phyloP scores from a whole-genome alignment of 768 basidiomycete genomes.

The Amanita thiersii region DNA sequence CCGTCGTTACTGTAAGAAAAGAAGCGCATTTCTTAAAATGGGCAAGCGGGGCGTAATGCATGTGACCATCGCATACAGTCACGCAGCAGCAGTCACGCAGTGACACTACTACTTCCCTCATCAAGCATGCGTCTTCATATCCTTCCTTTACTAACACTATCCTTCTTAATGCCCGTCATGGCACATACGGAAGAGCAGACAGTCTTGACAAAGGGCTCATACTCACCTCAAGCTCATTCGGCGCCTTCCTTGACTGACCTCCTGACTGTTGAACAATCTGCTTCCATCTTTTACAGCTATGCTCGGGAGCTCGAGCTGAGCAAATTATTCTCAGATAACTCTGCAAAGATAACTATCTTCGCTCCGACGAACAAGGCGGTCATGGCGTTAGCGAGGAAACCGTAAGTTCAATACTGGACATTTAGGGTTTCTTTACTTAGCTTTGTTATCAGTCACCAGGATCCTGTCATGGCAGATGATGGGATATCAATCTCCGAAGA shows the following conservation, averaged over 20 bases:
- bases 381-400: constrained; percentile 72
- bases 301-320: constrained; percentile 66
- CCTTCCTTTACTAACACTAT: constrained; percentile 1
- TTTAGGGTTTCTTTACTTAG: not conserved
- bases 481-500: constrained; percentile 54
- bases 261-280: constrained; percentile 65
- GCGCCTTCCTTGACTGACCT: constrained; percentile 65
- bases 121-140: not conserved
- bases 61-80: too few relatives aligned
- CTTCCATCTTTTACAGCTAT: constrained; percentile 82
- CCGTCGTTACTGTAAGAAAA: too few relatives aligned
- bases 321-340: constrained; percentile 32
- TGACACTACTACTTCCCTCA: too few relatives aligned
- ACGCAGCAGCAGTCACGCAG: too few relatives aligned
- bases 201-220: constrained; percentile 7
- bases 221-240: constrained; percentile 28
- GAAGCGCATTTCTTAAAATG: too few relatives aligned
- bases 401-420: constrained; percentile 46
- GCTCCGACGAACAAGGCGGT: constrained; percentile 87
- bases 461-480: constrained; percentile 29
- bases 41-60: too few relatives aligned
- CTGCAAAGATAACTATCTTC: constrained; percentile 48
- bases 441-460: constrained; percentile 48
- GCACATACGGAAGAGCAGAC: constrained; percentile 3
- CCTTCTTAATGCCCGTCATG: not conserved